Evolutionary conservation across 2,329 filamentous ascomycete genomes (phyloP), one percentile per base, ranked within the genome.

Genomic region (Exserohilum turcica): DNA sequence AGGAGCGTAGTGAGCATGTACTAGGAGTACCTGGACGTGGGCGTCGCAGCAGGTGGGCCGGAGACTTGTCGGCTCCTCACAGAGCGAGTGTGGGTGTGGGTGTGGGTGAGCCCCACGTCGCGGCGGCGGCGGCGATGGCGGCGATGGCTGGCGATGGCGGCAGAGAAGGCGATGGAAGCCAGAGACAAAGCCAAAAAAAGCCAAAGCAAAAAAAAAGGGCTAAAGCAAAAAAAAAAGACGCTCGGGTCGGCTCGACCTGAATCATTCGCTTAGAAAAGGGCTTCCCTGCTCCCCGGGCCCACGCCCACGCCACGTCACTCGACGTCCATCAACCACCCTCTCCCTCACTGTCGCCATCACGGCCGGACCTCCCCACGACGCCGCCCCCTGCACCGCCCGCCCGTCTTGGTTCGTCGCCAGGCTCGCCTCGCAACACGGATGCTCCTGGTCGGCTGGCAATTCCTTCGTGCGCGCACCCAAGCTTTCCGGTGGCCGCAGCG

Each of bases 241-340:
- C 38, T 55, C 66, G 66, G 59, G 45, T 60, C 64, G 66, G 59
- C 61, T 57, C 58, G 64, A 50, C 36, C 45, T 55, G 52, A 51
- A 48, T 59, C 46, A 48, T 48, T 50, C 43, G 51, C 52, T 55
- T 57, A 51, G 52, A 47, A 38, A 38, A 43, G 32, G 24, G 10
- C 7, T 16, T 52, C 44, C 47, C 55, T 48, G 52, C 35, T 55
- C 52, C 57, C 53, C 52, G 62, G 58, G 48, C 43, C 48, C 36
- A 50, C 52, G 48, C 43, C 48, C 36, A 50, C 52, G 59, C 60
- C 67, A 68, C 67, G 67, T 71, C 68, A 69, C 56, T 52, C 61
- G 48, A 59, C 63, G 56, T 59, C 64, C 64, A 66, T 65, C 66
- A 66, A 58, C 61, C 61, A 50, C 56, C 52, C 52, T 43, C 51